phyloP scores from a whole-genome alignment of 139 green algal genomes.

The Limnomonas spitsbergensis region DNA sequence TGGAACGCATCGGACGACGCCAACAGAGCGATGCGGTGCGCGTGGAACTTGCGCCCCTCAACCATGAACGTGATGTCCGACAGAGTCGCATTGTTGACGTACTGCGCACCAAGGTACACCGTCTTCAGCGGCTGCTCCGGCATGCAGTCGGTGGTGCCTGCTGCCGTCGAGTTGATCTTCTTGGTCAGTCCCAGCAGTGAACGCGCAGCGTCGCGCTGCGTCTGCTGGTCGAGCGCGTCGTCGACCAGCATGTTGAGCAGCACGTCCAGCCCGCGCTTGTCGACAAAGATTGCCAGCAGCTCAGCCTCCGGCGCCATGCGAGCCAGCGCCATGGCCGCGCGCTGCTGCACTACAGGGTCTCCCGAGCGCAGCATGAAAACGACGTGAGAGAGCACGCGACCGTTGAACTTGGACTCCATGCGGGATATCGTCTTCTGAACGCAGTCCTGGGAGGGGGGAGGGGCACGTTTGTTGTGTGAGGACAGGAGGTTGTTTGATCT shows the following conservation, averaged over 20 bases:
- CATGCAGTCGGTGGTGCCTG: conserved; percentile 40
- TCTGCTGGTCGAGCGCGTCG: neutral
- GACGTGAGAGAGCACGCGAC: conserved; percentile 55
- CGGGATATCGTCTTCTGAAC: conserved; percentile 94
- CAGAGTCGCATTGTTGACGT: conserved; percentile 87
- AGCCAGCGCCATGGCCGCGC: conserved; percentile 76
- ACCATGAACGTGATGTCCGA: conserved; percentile 93
- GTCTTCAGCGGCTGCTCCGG: conserved; percentile 49
- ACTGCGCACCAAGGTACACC: conserved; percentile 61
- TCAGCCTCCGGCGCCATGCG: conserved; percentile 68
- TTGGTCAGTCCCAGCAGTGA: conserved; percentile 73
- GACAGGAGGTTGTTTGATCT: no score
- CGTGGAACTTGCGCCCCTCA: conserved; percentile 84
- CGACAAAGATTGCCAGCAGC: conserved; percentile 67
- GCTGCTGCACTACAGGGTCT: conserved; percentile 38
- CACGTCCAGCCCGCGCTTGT: conserved; percentile 70
- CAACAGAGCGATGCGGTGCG: conserved; percentile 87
- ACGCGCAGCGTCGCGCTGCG: conserved; percentile 56
- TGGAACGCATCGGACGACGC: conserved; percentile 87
- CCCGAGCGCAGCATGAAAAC: conserved; percentile 74
- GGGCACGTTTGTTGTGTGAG: no score
- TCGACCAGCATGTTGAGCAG: conserved; percentile 81
- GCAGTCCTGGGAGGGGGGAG: conserved; percentile 70
- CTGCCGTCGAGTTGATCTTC: conserved; percentile 42
- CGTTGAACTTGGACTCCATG: conserved; percentile 80